Evolutionary conservation across 768 basidiomycete species (phyloP), one percentile per base, ranked within the genome.

Genomic region (Leucosporidium creatinivorum): DNA sequence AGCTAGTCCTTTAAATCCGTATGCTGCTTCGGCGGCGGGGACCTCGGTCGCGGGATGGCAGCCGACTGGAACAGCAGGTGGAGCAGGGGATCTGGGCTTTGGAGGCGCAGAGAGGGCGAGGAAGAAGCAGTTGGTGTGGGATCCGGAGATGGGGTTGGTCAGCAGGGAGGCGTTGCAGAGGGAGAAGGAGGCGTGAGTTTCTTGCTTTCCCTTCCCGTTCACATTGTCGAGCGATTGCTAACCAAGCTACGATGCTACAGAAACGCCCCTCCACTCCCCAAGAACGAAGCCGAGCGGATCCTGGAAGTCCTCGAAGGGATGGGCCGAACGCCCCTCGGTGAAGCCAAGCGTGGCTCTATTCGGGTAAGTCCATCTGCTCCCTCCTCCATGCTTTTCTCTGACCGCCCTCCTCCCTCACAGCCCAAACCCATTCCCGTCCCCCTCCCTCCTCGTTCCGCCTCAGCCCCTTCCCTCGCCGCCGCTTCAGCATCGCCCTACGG

Each of bases 61-160:
- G 15, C 13, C 39, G 2, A 44, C 10, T 44, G 39, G 39, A 44
- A 13, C 10, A 44, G 39, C 33, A 10, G 33, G 33, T 33, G 39
- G 39, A 8, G 39, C 10, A 15, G 39, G 15, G 0, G 63, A 39
- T 3, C 25, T 36, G 23, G 57, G 50, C 5, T 30, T 36, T 44
- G 25, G 33, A 0, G 67, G 66, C 1, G 61, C 55, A 19, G 70
- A 68, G 54, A 13, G 67, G 5, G 70, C 70, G 52, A 31, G 67
- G 55, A 72, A 72, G 58, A 72, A 61, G 65, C 67, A 68, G 63
- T 61, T 72, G 50, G 70, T 72, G 23, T 72, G 70, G 70, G 70
- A 72, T 51, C 67, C 70, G 23, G 50, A 57, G 17, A 33, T 48
- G 58, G 70, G 70, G 2, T 44, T 72, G 33, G 56, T 72, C 26